Evolutionary conservation across 371 early-diverging fungal genomes (phyloP).

Genomic region (Umbelopsis sp.): DNA sequence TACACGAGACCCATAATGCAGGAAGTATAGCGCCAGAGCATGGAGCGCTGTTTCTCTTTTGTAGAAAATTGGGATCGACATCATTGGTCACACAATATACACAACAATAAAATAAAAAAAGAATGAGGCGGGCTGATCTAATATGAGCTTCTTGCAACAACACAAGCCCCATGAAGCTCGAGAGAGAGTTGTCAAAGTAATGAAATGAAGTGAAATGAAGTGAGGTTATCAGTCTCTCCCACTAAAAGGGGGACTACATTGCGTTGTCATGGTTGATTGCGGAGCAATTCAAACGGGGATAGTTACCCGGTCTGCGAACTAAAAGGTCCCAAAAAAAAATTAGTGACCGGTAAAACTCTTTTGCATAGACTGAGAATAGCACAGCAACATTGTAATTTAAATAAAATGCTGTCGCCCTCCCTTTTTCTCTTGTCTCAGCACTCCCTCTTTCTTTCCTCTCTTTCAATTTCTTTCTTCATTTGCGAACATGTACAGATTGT

Average conservation of each 20-base stretch:
- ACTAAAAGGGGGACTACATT: background rate
- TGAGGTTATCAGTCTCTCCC: background rate
- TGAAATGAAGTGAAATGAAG: background rate
- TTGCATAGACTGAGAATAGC: background rate
- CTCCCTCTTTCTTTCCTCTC: background rate
- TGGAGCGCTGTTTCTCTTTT: background rate
- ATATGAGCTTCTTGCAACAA: background rate
- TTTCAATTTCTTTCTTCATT: background rate
- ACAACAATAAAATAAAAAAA: background rate
- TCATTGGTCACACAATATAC: background rate
- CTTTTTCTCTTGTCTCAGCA: background rate
- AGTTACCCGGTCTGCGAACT: conserved; percentile 3
- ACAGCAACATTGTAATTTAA: background rate
- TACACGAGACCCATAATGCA: background rate
- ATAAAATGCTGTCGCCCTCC: background rate
- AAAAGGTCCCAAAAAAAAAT: background rate
- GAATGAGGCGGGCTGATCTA: background rate
- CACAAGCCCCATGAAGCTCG: no score
- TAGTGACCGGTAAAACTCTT: conserved; percentile 8
- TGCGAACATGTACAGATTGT: background rate
- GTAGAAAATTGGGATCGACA: background rate
- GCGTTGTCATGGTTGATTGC: background rate
- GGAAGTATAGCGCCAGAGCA: background rate
- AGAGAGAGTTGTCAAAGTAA: no score
- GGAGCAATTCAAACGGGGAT: conserved; percentile 7